phyloP scores from a whole-genome alignment of 305 asterid species.

The Striga hermonthica region DNA sequence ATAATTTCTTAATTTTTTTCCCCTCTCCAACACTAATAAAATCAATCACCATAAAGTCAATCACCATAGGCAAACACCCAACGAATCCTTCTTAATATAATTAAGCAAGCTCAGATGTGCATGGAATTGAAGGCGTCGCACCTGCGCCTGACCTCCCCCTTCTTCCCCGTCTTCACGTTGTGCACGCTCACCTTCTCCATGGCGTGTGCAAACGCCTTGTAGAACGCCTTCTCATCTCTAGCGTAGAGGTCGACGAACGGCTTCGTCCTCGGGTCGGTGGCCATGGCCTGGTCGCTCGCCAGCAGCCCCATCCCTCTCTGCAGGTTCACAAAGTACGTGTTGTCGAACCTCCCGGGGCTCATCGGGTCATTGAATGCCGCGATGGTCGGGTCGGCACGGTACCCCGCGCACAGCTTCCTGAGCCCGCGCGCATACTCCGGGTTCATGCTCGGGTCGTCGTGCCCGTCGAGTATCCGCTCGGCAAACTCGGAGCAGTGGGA shows the following conservation, averaged over 20 bases:
- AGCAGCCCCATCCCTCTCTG: conserved; percentile 58
- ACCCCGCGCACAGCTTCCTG: conserved; percentile 47
- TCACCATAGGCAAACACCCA: too few species aligned
- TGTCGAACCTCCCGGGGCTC: conserved; percentile 82
- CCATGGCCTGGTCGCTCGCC: conserved; percentile 60
- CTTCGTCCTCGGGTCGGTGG: conserved; percentile 59
- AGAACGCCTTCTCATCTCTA: conserved; percentile 53
- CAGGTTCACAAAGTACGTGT: conserved; percentile 51
- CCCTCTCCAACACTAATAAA: too few species aligned
- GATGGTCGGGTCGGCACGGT: conserved; percentile 34
- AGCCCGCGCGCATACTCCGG: conserved; percentile 49
- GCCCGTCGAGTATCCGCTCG: conserved; percentile 33
- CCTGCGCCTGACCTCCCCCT: conserved; percentile 79
- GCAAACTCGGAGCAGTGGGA: conserved; percentile 74
- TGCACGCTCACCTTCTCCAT: conserved; percentile 60
- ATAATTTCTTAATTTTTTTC: too few species aligned
- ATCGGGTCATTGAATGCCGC: conserved; percentile 80
- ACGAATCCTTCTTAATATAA: too few species aligned
- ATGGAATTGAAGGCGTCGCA: conserved; percentile 55
- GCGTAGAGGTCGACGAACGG: conserved; percentile 68
- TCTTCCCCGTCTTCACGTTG: conserved; percentile 45
- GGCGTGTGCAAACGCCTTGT: conserved; percentile 47
- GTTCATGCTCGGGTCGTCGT: conserved; percentile 58
- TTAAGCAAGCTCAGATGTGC: neutral
- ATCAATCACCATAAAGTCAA: too few species aligned